A percentile compares a stretch with the other conserved stretches of the same genome.
Conservation (phyloP, 129 eudicot genomes). For the Cynara cardunculus region DNA sequence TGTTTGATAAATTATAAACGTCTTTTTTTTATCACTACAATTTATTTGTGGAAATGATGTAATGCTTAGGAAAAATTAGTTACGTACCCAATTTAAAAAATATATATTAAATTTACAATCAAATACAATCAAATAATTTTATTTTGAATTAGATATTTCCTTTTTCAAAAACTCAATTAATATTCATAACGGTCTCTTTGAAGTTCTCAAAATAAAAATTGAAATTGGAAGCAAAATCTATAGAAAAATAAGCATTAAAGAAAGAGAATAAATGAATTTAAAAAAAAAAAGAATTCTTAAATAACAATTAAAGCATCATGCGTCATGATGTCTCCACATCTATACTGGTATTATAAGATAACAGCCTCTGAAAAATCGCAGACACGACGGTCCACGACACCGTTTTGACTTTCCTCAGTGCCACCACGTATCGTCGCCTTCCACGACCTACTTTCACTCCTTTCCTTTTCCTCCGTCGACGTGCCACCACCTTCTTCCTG, state of each 20-base stretch:
- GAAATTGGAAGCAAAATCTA: not conserved
- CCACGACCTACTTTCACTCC: conserved; percentile 4
- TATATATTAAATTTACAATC: no score
- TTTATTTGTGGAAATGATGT: no score
- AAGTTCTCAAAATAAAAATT: not conserved
- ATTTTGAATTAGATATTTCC: not conserved
- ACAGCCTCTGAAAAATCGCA: conserved; percentile 39
- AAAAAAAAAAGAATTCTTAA: not conserved
- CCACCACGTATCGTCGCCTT: conserved; percentile 13
- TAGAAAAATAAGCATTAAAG: not conserved
- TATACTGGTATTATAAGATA: conserved; percentile 34
- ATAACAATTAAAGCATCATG: not conserved
- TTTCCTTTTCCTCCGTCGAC: conserved; percentile 20
- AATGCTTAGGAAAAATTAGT: no score
- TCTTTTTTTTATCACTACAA: no score
- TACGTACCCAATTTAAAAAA: no score
- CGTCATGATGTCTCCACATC: conserved; percentile 11
- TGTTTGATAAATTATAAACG: no score
- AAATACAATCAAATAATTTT: no score
- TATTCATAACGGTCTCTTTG: not conserved
- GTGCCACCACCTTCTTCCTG: conserved; percentile 25
- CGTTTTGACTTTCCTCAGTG: conserved; percentile 18
- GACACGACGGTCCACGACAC: conserved; percentile 32
- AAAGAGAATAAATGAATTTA: not conserved
- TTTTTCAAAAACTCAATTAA: not conserved